phyloP scores from a whole-genome alignment of 2,329 filamentous ascomycete species.

The Arachnopeziza araneosa region DNA sequence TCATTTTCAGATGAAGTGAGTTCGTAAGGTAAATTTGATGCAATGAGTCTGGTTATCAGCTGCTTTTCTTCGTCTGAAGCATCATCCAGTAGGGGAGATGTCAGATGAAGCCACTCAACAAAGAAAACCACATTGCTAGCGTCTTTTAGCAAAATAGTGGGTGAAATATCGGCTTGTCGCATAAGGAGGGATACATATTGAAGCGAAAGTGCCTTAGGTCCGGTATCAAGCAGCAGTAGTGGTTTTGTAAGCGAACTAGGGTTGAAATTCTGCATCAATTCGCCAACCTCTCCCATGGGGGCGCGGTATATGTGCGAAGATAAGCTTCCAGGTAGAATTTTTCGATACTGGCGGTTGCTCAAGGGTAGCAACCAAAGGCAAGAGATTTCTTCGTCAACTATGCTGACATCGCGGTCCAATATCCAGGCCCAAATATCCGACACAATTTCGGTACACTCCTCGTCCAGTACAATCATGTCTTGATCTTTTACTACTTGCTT shows the following conservation, averaged over 20 bases:
- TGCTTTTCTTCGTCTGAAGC: conserved; percentile 5
- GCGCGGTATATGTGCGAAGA: conserved; percentile 6
- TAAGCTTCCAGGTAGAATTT: conserved; percentile 10
- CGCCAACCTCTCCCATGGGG: conserved; percentile 4
- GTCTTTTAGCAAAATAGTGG: conserved; percentile 7
- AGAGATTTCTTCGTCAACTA: conserved; percentile 8
- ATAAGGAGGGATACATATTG: not conserved
- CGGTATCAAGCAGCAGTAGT: conserved; percentile 7
- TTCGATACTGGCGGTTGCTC: conserved; percentile 18
- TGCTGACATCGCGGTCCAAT: conserved; percentile 6
- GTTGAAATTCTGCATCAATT: conserved; percentile 16
- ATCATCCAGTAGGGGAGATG: not conserved
- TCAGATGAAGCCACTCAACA: conserved; percentile 11
- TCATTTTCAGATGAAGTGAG: not conserved
- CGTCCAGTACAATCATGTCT: conserved; percentile 10
- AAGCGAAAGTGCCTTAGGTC: not conserved
- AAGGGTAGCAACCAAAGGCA: conserved; percentile 27
- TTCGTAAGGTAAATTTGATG: not conserved
- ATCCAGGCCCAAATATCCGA: conserved; percentile 18
- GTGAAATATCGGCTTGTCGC: not conserved
- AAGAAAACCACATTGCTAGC: conserved; percentile 6
- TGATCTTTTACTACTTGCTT: not conserved
- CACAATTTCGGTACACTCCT: conserved; percentile 5
- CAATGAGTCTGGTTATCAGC: conserved; percentile 5
- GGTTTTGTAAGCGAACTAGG: not conserved